phyloP scores from a whole-genome alignment of 2,329 filamentous ascomycete species.

The Trichoderma afroharzianum region DNA sequence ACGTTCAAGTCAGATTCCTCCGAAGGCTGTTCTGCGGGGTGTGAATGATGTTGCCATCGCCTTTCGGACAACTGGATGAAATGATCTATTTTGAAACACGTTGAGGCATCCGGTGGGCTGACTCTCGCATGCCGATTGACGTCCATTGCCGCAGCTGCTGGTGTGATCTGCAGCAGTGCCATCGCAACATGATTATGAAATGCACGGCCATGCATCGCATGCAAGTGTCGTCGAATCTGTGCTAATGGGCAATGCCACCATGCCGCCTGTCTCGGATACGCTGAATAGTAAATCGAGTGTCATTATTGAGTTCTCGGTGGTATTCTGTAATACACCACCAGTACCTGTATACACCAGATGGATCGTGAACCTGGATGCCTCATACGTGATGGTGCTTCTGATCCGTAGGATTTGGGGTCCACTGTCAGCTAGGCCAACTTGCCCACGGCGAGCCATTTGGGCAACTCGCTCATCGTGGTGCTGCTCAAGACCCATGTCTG shows the following conservation, averaged over 20 bases:
- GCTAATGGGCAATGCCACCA: neutral
- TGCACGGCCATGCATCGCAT: neutral
- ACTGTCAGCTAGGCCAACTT: neutral
- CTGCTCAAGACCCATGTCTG: neutral
- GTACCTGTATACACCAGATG: neutral
- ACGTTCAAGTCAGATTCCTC: neutral
- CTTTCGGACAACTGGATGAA: neutral
- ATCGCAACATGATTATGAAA: neutral
- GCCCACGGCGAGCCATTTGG: neutral
- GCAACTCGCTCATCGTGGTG: neutral
- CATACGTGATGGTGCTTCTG: neutral
- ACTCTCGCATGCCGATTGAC: neutral
- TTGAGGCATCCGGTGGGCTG: neutral
- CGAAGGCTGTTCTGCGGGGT: neutral
- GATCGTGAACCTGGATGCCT: neutral
- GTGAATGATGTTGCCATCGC: neutral
- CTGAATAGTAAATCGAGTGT: neutral
- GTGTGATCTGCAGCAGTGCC: neutral
- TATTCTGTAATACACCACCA: neutral
- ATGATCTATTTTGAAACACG: neutral
- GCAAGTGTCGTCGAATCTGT: neutral
- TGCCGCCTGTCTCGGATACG: neutral
- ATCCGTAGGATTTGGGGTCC: neutral
- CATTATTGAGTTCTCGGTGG: neutral
- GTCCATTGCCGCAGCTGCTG: neutral